Conservation (phyloP, 2,329 filamentous ascomycete species). For the Penicillium sp. region DNA sequence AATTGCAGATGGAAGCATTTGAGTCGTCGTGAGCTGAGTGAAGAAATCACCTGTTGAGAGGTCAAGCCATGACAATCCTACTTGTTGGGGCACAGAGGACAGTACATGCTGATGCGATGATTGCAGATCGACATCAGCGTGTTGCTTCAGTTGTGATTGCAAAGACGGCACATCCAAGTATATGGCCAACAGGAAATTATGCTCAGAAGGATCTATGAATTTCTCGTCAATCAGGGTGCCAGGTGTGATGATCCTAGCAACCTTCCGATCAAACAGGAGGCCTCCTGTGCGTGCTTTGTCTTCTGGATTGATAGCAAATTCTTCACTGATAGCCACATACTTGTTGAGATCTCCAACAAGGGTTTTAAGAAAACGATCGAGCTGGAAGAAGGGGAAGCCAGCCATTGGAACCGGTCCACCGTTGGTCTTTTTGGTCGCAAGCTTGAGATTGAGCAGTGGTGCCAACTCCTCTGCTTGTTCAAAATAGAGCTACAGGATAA, state of each 20-base stretch:
- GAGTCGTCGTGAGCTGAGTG: constrained; percentile 72
- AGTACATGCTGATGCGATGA: constrained; percentile 31
- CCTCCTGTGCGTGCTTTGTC: constrained; percentile 73
- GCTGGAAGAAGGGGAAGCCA: constrained; percentile 88
- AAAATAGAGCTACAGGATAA: constrained; percentile 69
- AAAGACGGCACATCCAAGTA: constrained; percentile 52
- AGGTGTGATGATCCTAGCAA: constrained; percentile 86
- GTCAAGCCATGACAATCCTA: constrained; percentile 92
- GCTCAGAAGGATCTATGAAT: constrained; percentile 91
- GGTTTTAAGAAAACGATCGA: constrained; percentile 89
- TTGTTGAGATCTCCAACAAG: constrained; percentile 87
- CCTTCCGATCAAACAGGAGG: constrained; percentile 77
- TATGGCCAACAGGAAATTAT: constrained; percentile 87
- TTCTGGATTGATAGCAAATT: constrained; percentile 73
- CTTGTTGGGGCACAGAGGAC: constrained; percentile 41
- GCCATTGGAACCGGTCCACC: constrained; percentile 84
- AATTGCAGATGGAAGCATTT: constrained; percentile 73
- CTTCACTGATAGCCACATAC: constrained; percentile 91
- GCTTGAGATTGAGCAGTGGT: constrained; percentile 82
- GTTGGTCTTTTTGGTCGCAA: constrained; percentile 75
- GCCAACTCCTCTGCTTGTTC: constrained; percentile 90
- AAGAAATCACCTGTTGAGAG: constrained; percentile 93
- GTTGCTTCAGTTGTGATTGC: constrained; percentile 20
- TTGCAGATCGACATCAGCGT: constrained; percentile 16
- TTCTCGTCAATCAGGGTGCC: constrained; percentile 96